Evolutionary conservation across 2,329 filamentous ascomycete species (phyloP), one percentile per base, ranked within the genome.

Genomic region (Daldinia eschscholtzii): DNA sequence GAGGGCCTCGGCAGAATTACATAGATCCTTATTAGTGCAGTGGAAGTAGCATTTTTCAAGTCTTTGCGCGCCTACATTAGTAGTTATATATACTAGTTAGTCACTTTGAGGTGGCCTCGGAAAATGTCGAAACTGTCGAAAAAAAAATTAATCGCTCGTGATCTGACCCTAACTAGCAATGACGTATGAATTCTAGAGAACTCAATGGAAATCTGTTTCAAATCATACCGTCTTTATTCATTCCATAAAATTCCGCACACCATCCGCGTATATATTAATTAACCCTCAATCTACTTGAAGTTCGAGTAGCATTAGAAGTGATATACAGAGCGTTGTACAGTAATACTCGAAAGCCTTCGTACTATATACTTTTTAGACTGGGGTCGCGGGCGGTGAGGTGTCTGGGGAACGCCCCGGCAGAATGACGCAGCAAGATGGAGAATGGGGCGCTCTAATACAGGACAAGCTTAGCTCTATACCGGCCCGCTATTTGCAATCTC

Each of bases 341-440:
- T 35, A 37, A 23, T 13, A 55, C 30, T 13, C 12, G 18, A n/a
- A 55, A 55, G 13, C 3, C 30, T 37, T 37, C 18, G n/a, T 37
- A 55, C 52, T 52, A 55, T 39, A 28, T 59, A 58, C n/a, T 26
- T 61, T 6, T n/a, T 20, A 42, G 28, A 30, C 46, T 33, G 26
- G 26, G 9, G 15, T 33, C 10, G 46, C 28, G 61, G 61, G 65
- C 65, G 65, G 65, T 68, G 65, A 65, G 37, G 39, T 26, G 15
- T n/a, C 28, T 44, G 41, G 30, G 30, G 13, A n/a, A 48, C 13
- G n/a, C 20, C 55, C 44, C n/a, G 58, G 61, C 50, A 68, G 62
- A 65, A 65, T 68, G 57, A 68, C 59, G 62, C 62, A 50, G n/a
- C 10, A 7, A 30, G 52, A 44, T 64, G 52, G 65, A 39, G 50